Conservation (phyloP, 129 eudicot genomes). For the Rutidosis leptorrhynchoides region DNA sequence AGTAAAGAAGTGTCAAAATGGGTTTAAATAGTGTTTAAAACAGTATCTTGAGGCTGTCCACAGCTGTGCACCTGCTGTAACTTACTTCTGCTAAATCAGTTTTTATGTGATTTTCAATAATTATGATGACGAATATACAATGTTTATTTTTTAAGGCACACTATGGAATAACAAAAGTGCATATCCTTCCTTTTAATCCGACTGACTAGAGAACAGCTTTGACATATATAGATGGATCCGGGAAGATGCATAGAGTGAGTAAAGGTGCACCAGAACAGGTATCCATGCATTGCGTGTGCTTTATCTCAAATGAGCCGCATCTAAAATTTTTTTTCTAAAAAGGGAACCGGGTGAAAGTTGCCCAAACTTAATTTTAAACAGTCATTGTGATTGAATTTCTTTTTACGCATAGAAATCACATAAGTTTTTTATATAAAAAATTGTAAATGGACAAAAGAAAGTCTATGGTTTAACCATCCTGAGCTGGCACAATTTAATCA, state of each 20-base stretch:
- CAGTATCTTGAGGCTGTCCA: too few relatives aligned
- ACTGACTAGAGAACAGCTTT: conserved; percentile 52
- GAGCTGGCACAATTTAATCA: neutral
- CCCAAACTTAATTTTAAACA: neutral
- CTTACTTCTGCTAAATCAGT: too few relatives aligned
- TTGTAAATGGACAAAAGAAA: too few relatives aligned
- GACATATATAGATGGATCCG: conserved; percentile 46
- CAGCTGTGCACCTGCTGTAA: too few relatives aligned
- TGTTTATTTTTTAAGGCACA: conserved; percentile 31
- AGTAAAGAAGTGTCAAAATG: too few relatives aligned
- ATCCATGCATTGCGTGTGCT: conserved; percentile 12
- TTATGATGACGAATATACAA: conserved; percentile 1
- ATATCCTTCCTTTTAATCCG: conserved; percentile 55
- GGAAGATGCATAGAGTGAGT: conserved; percentile 56
- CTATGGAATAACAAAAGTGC: conserved; percentile 50
- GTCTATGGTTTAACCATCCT: too few relatives aligned
- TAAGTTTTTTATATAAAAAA: too few relatives aligned
- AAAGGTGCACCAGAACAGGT: conserved; percentile 69
- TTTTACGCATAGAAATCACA: neutral
- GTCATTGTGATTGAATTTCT: neutral
- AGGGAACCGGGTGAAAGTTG: neutral
- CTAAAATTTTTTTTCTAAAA: neutral
- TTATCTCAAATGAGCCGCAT: neutral
- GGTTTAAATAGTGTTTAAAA: too few relatives aligned
- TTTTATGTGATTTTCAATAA: too few relatives aligned